Conservation (phyloP, 2,329 filamentous ascomycete genomes). For the Escovopsis weberi region DNA sequence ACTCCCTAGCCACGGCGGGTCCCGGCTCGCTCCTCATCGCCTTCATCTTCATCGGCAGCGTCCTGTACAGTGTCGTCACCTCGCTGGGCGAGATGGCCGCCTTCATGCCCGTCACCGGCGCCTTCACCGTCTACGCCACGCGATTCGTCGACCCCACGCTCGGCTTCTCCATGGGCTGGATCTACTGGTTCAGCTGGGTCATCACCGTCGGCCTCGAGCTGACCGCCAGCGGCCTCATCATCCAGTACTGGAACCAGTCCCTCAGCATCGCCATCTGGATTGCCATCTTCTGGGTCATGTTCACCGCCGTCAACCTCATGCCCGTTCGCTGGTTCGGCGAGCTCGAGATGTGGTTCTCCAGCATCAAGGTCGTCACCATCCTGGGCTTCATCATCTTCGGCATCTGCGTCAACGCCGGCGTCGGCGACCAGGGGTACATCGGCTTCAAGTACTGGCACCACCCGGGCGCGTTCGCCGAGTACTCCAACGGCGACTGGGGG, state of each 20-base stretch:
- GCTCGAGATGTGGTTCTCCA: slow-evolving; percentile 65
- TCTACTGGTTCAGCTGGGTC: slow-evolving; percentile 70
- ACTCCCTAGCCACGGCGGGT: slow-evolving; percentile 46
- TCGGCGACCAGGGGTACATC: slow-evolving; percentile 52
- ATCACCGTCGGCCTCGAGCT: slow-evolving; percentile 61
- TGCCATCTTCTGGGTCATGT: slow-evolving; percentile 55
- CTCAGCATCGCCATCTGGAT: slow-evolving; percentile 60
- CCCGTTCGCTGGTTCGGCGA: slow-evolving; percentile 62
- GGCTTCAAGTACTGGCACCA: slow-evolving; percentile 58
- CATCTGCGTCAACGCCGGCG: slow-evolving; percentile 61
- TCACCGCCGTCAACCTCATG: slow-evolving; percentile 55
- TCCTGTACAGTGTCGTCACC: slow-evolving; percentile 65
- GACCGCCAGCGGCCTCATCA: slow-evolving; percentile 57
- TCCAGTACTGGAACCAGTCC: slow-evolving; percentile 54
- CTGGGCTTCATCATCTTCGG: slow-evolving; percentile 63
- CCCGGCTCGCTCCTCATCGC: slow-evolving; percentile 53
- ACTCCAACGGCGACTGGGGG: slow-evolving; percentile 21
- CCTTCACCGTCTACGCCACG: slow-evolving; percentile 62
- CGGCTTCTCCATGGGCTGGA: slow-evolving; percentile 69
- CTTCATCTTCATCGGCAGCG: slow-evolving; percentile 53
- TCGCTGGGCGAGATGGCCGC: slow-evolving; percentile 60
- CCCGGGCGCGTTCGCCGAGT: slow-evolving; percentile 53
- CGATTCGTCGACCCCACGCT: slow-evolving; percentile 61
- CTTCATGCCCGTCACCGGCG: slow-evolving; percentile 61
- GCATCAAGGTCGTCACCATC: slow-evolving; percentile 63